Percentiles rank a stretch among this genome's conserved stretches.
Evolutionary conservation across 176 grass and related monocot genomes (phyloP).

Genomic region (Aegilops tauschii): DNA sequence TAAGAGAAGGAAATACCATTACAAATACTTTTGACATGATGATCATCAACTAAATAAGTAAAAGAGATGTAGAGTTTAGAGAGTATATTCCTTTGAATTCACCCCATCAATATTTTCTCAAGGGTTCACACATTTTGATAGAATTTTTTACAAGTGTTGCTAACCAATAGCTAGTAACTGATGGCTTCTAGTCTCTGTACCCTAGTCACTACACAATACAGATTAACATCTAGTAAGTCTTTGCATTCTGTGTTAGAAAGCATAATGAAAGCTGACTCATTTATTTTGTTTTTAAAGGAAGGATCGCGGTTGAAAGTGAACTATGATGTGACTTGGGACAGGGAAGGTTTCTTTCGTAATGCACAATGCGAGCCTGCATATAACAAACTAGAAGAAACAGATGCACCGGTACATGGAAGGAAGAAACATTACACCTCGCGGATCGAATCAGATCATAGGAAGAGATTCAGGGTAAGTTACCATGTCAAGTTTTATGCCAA

Average conservation of each 20-base stretch:
- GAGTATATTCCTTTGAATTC: not conserved
- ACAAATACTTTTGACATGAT: not conserved
- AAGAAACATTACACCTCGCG: constrained; percentile 40
- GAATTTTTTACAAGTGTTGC: not conserved
- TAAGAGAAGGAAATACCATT: not conserved
- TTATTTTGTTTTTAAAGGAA: constrained; percentile 58
- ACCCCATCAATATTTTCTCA: not conserved
- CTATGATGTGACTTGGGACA: constrained; percentile 85
- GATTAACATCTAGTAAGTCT: not conserved
- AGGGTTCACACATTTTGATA: not conserved
- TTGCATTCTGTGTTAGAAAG: constrained; percentile 17
- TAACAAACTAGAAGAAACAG: constrained; percentile 42
- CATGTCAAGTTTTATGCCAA: not conserved
- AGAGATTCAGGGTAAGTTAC: constrained; percentile 87
- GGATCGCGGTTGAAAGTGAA: constrained; percentile 87
- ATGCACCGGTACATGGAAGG: constrained; percentile 30
- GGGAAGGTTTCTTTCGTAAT: constrained; percentile 65
- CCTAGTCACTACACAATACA: not conserved
- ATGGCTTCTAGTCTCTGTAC: not conserved
- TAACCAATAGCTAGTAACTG: not conserved
- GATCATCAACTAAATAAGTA: not conserved
- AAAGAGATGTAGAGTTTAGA: not conserved
- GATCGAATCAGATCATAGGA: constrained; percentile 60
- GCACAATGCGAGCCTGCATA: constrained; percentile 34
- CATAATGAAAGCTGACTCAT: constrained; percentile 26